A percentile compares a stretch with the other conserved stretches of the same genome.
These are phyloP conservation scores for Omphalea diandra DNA, from an alignment of 441 rosid species.

Conservation along the genomic window DNA sequence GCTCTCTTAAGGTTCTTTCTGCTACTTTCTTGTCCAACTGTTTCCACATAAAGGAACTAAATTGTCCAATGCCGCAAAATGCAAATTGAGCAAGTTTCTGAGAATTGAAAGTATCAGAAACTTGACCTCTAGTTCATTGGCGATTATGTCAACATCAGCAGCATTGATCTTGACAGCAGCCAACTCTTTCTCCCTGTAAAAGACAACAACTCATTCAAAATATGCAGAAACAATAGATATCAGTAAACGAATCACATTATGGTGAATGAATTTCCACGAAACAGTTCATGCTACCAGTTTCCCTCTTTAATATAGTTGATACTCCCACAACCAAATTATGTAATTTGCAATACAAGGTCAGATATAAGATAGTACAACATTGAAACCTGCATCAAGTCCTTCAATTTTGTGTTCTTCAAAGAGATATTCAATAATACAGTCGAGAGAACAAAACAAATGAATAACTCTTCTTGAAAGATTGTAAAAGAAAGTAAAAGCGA, in stretches of 20 bases:
- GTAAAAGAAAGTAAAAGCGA: too few relatives aligned
- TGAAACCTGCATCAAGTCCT: background rate
- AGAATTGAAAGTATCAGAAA: slow-evolving; percentile 1
- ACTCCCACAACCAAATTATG: background rate
- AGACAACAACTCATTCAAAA: too few relatives aligned
- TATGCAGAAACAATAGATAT: background rate
- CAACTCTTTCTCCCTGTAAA: slow-evolving; percentile 81
- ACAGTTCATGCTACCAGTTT: background rate
- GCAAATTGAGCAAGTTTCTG: background rate
- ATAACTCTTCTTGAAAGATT: background rate
- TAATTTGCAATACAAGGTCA: background rate
- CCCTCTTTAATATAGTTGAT: background rate
- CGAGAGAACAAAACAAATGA: background rate
- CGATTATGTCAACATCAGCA: slow-evolving; percentile 82
- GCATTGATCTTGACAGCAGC: slow-evolving; percentile 96
- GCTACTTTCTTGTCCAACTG: slow-evolving; percentile 90
- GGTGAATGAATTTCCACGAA: background rate
- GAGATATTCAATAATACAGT: background rate
- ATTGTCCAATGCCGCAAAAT: slow-evolving; percentile 17
- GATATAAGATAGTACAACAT: background rate
- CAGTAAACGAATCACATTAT: background rate
- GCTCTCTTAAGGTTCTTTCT: slow-evolving; percentile 92
- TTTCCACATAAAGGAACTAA: slow-evolving; percentile 17
- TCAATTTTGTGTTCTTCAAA: background rate
- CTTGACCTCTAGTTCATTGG: slow-evolving; percentile 86